These are phyloP conservation scores for Raffaelea ambrosiae DNA, from an alignment of 2,329 filamentous ascomycete species.

Conservation along the genomic window DNA sequence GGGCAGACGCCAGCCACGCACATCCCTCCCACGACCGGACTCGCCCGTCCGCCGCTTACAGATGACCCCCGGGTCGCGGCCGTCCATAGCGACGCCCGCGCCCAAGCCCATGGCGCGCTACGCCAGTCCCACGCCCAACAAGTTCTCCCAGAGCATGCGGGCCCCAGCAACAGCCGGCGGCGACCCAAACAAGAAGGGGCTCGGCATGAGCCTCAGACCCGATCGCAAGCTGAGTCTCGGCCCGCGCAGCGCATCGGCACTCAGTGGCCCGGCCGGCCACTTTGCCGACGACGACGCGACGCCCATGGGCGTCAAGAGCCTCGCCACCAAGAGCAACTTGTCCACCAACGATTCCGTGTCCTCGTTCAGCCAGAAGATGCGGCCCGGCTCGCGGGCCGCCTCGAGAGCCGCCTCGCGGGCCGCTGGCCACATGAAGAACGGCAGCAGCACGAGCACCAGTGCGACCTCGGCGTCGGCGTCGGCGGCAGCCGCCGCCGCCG, in stretches of 20 bases:
- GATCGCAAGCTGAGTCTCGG: conserved; percentile 43
- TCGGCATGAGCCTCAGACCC: conserved; percentile 24
- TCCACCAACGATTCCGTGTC: conserved; percentile 47
- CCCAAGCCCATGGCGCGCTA: conserved; percentile 41
- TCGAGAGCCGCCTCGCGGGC: conserved; percentile 44
- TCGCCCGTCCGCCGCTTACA: conserved; percentile 69
- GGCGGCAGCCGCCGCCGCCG: conserved; percentile 27
- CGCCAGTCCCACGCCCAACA: conserved; percentile 53
- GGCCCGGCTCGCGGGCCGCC: conserved; percentile 43
- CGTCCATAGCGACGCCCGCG: conserved; percentile 47
- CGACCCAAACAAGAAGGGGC: conserved; percentile 48
- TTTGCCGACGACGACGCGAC: conserved; percentile 50
- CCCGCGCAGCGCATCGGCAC: conserved; percentile 50
- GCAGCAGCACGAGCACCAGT: conserved; percentile 8
- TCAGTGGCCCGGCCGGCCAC: conserved; percentile 30
- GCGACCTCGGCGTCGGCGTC: too few species aligned
- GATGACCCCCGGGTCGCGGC: conserved; percentile 50
- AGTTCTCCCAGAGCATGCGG: conserved; percentile 56
- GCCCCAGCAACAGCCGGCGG: conserved; percentile 32
- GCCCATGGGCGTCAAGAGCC: conserved; percentile 20
- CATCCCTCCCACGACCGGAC: conserved; percentile 78
- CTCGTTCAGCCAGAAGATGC: conserved; percentile 43
- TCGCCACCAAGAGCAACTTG: conserved; percentile 43
- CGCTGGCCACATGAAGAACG: conserved; percentile 15
- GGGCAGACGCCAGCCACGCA: conserved; percentile 53